phyloP scores from a whole-genome alignment of 371 early-diverging fungal genomes.

The Haplosporangium sp. region DNA sequence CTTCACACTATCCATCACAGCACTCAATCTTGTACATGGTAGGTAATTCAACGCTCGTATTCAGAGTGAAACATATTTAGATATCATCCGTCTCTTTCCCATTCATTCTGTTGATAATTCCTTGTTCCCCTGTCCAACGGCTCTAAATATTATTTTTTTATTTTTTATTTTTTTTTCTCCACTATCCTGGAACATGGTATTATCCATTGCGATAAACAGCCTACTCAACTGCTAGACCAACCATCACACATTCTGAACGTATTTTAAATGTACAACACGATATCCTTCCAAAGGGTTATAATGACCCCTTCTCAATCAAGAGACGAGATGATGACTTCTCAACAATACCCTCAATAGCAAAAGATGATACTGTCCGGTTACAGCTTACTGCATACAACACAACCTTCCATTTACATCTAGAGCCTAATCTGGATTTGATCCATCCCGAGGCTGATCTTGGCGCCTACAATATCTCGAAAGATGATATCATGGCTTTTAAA shows the following conservation, averaged over 20 bases:
- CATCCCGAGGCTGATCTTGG: conserved; percentile 73
- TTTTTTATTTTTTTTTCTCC: neutral
- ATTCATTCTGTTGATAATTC: neutral
- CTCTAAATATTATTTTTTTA: too few relatives aligned
- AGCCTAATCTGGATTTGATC: conserved; percentile 79
- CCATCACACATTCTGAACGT: conserved; percentile 42
- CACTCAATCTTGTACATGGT: neutral
- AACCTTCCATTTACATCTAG: conserved; percentile 76
- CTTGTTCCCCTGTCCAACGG: neutral
- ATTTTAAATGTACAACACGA: conserved; percentile 45
- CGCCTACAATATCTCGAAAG: conserved; percentile 29
- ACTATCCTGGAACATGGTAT: neutral
- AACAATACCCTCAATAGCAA: neutral
- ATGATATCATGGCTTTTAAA: conserved; percentile 70
- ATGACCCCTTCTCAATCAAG: conserved; percentile 12
- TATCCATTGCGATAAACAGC: conserved; percentile 17
- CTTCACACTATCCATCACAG: neutral
- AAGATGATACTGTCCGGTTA: conserved; percentile 74
- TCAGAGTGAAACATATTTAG: neutral
- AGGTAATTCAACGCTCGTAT: neutral
- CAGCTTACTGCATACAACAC: conserved; percentile 76
- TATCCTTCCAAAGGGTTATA: conserved; percentile 25
- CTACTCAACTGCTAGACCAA: conserved; percentile 40
- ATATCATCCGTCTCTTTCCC: neutral
- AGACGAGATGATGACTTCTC: conserved; percentile 10